phyloP scores from a whole-genome alignment of 441 rosid species.

The Pelargonium citronellum region DNA sequence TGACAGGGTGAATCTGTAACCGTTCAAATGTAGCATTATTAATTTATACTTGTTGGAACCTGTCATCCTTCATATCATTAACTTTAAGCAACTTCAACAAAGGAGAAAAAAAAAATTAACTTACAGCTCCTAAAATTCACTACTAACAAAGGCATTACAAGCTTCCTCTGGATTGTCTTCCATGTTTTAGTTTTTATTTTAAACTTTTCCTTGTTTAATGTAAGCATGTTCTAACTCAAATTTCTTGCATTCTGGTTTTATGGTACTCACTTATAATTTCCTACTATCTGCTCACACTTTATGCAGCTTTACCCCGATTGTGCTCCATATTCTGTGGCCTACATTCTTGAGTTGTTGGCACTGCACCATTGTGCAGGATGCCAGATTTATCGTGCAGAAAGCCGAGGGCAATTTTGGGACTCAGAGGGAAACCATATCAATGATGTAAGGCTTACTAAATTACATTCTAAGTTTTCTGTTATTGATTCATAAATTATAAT shows the following conservation, averaged over 20 bases:
- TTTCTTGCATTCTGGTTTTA: no score
- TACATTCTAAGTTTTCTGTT: background rate
- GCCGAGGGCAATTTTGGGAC: slow-evolving; percentile 75
- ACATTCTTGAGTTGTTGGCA: slow-evolving; percentile 64
- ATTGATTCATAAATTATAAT: background rate
- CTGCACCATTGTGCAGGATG: slow-evolving; percentile 87
- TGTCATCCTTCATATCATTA: slow-evolving; percentile 7
- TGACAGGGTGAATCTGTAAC: background rate
- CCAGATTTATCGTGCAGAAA: slow-evolving; percentile 76
- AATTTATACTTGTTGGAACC: no score
- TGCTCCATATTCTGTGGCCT: slow-evolving; percentile 78
- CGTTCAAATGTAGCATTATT: background rate
- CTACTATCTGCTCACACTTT: slow-evolving; percentile 1
- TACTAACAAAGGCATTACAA: background rate
- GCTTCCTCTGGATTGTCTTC: background rate
- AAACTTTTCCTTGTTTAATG: background rate
- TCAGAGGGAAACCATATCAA: slow-evolving; percentile 66
- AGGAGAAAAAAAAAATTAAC: background rate
- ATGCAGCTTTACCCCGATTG: slow-evolving; percentile 88
- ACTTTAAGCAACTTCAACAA: background rate
- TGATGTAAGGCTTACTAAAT: slow-evolving; percentile 38
- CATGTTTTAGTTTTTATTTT: background rate
- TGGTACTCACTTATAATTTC: slow-evolving; percentile 3
- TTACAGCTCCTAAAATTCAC: no score
- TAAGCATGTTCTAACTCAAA: no score